These are phyloP conservation scores for Pichia sp. DNA, from an alignment of 1,139 yeast genomes.

Conservation along the genomic window DNA sequence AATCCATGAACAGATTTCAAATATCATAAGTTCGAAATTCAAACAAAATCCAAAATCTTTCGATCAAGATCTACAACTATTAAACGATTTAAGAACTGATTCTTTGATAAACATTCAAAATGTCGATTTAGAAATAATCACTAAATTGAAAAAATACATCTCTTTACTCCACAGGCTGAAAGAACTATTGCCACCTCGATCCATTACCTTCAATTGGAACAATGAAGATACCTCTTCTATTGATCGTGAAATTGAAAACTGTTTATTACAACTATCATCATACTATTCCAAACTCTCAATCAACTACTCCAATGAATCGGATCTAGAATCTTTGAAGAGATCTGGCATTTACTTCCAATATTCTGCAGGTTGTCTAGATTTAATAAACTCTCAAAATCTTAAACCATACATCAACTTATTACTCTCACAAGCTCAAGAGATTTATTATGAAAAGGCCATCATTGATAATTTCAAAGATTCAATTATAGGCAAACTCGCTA, in stretches of 20 bases:
- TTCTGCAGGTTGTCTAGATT: conserved; percentile 60
- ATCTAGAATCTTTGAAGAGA: conserved; percentile 36
- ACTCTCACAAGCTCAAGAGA: conserved; percentile 85
- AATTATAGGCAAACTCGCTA: conserved; percentile 56
- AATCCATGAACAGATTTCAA: background rate
- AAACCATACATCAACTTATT: conserved; percentile 38
- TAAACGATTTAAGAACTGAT: conserved; percentile 3
- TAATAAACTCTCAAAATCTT: conserved; percentile 9
- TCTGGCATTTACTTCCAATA: conserved; percentile 61
- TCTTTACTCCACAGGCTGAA: conserved; percentile 17
- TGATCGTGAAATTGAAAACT: conserved; percentile 52
- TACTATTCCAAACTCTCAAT: conserved; percentile 32
- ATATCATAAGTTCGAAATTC: background rate
- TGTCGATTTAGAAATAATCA: conserved; percentile 1
- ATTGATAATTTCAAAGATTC: conserved; percentile 52
- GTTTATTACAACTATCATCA: conserved; percentile 65
- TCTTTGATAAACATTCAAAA: background rate
- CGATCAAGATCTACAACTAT: background rate
- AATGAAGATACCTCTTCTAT: conserved; percentile 52
- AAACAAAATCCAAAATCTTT: background rate
- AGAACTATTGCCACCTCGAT: conserved; percentile 38
- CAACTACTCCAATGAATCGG: background rate
- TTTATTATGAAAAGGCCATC: conserved; percentile 72
- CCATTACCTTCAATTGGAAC: conserved; percentile 61
- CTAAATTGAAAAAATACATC: conserved; percentile 11